Evolutionary conservation across 2,329 filamentous ascomycete genomes (phyloP).

Genomic region (Fusarium cyanostomum): DNA sequence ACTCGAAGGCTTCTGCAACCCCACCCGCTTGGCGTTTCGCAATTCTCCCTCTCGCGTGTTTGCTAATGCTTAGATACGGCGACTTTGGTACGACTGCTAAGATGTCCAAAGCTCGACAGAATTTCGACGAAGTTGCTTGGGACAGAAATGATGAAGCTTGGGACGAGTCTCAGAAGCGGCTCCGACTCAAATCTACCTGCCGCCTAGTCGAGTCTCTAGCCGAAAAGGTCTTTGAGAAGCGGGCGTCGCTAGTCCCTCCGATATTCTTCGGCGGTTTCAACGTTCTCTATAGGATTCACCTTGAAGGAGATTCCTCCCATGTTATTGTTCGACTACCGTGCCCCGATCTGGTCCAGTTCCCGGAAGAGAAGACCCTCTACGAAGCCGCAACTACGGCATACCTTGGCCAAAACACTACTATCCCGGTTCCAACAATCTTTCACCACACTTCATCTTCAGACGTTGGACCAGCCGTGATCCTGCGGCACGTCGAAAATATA

Average conservation of each 20-base stretch:
- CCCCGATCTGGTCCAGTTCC: conserved; percentile 6
- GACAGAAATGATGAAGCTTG: conserved; percentile 5
- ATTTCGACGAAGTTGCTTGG: conserved; percentile 1
- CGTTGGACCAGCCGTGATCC: not conserved
- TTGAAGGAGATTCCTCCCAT: not conserved
- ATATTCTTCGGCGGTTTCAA: conserved; percentile 9
- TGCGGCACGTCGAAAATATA: not conserved
- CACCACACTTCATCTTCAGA: not conserved
- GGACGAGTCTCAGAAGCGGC: not conserved
- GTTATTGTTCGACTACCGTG: conserved; percentile 9
- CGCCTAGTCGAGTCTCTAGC: conserved; percentile 2
- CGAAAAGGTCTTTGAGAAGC: not conserved
- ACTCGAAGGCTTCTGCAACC: not conserved
- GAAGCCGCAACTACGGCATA: conserved; percentile 4
- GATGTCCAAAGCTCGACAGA: conserved; percentile 7
- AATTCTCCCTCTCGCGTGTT: too few species aligned
- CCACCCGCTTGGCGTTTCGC: not conserved
- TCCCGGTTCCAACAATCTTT: not conserved
- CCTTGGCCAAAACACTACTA: not conserved
- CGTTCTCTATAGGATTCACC: conserved; percentile 6
- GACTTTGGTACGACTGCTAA: not conserved
- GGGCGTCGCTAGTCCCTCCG: not conserved
- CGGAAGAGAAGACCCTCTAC: conserved; percentile 6
- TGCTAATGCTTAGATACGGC: too few species aligned
- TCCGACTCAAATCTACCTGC: not conserved